A percentile compares a stretch with the other conserved stretches of the same genome.
phyloP scores from a whole-genome alignment of 768 basidiomycete genomes.

The Mrakia blollopis region DNA sequence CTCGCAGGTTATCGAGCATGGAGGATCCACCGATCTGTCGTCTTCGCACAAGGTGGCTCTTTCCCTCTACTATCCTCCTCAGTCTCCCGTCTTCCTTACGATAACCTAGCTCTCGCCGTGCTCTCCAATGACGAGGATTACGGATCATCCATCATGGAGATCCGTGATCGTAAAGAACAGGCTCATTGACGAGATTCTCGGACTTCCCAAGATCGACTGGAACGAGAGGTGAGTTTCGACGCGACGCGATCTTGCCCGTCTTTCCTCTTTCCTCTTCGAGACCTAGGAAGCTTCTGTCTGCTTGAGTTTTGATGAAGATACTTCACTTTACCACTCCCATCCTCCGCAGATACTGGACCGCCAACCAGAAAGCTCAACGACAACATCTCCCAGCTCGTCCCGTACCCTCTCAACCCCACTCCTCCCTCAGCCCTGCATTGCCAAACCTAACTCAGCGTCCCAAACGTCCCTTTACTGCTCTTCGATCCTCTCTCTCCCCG shows the following conservation, averaged over 20 bases:
- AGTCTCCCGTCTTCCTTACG: constrained; percentile 21
- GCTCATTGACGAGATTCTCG: not conserved
- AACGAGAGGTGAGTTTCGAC: constrained; percentile 1
- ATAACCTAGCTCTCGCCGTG: constrained; percentile 23
- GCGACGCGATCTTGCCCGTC: not conserved
- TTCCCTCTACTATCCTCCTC: no score
- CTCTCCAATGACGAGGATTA: constrained; percentile 19
- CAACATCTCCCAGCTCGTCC: not conserved
- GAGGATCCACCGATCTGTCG: constrained; percentile 16
- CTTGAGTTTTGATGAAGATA: no score
- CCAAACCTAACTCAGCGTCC: not conserved
- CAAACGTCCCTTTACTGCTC: constrained; percentile 1
- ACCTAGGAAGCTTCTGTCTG: no score
- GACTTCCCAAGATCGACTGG: constrained; percentile 16
- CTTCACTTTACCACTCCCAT: not conserved
- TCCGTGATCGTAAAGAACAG: constrained; percentile 11
- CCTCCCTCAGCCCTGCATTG: not conserved
- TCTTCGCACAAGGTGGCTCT: no score
- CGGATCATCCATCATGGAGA: constrained; percentile 1
- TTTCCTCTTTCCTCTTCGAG: no score
- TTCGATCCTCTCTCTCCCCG: not conserved
- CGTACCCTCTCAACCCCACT: not conserved
- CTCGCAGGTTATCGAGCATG: constrained; percentile 22
- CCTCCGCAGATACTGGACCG: not conserved
- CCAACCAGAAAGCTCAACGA: not conserved